Conservation (phyloP, 352 stramenopile species). For the Lagenidium giganteum region DNA sequence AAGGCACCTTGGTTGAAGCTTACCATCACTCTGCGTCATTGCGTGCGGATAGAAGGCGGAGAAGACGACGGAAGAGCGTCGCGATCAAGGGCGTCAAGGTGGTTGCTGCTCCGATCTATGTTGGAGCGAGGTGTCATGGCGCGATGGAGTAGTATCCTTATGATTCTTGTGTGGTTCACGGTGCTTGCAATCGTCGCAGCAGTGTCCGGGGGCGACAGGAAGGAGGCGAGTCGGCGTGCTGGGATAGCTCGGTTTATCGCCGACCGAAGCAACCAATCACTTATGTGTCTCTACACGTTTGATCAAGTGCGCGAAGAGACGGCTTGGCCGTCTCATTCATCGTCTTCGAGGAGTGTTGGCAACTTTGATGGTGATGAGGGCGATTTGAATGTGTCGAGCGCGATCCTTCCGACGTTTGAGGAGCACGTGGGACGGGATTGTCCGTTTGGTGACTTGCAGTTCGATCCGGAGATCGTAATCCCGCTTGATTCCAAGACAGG, state of each 20-base stretch:
- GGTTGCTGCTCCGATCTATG: no score
- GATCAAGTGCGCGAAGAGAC: conserved; percentile 14
- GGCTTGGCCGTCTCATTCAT: no score
- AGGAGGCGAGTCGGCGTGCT: conserved; percentile 4
- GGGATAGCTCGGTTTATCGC: conserved; percentile 18
- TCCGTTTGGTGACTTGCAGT: conserved; percentile 60
- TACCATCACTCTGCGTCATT: no score
- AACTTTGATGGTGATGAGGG: neutral
- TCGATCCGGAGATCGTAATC: conserved; percentile 39
- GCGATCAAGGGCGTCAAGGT: no score
- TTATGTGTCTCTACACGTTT: conserved; percentile 40
- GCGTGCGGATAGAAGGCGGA: no score
- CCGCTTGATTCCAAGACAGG: conserved; percentile 24
- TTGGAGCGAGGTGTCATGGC: no score
- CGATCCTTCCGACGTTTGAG: conserved; percentile 15
- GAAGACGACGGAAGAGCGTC: no score
- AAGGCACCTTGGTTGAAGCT: conserved; percentile 1
- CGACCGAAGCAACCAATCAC: conserved; percentile 1
- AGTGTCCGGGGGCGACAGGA: neutral
- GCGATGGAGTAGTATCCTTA: no score
- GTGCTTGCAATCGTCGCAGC: neutral
- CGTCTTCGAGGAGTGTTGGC: no score
- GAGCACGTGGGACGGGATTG: conserved; percentile 23
- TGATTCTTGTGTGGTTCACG: conserved; percentile 2
- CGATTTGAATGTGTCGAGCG: neutral